These are phyloP conservation scores for Camellia lanceoleosa DNA, from an alignment of 148 eudicot genomes.

Conservation along the genomic window DNA sequence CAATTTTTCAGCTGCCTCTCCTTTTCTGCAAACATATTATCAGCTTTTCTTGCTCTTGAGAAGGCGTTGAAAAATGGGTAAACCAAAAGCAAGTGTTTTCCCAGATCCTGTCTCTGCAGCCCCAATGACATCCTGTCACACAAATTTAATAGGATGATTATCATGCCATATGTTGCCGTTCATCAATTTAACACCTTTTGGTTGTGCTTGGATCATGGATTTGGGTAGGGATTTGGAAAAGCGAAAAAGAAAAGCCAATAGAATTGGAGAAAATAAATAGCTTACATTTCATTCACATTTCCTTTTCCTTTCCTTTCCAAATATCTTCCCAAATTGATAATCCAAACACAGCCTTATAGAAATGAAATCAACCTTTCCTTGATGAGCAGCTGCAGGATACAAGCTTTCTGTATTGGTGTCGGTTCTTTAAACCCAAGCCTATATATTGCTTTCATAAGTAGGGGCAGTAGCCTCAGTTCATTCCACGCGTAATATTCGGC, in stretches of 20 bases:
- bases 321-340: no score
- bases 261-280: no score
- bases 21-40: slow-evolving; percentile 42
- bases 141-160: slow-evolving; percentile 10
- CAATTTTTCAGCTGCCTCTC: slow-evolving; percentile 50
- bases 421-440: slow-evolving; percentile 88
- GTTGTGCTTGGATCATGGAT: no score
- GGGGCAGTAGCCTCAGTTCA: slow-evolving; percentile 87
- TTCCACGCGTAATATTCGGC: slow-evolving; percentile 78
- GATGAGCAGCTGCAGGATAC: slow-evolving; percentile 98
- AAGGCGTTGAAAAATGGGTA: slow-evolving; percentile 91
- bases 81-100: slow-evolving; percentile 96
- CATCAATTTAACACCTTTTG: neutral
- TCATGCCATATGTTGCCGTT: slow-evolving; percentile 11
- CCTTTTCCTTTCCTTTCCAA: no score
- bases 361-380: slow-evolving; percentile 72
- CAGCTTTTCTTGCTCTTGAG: slow-evolving; percentile 82
- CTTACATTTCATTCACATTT: no score
- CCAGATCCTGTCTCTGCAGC: slow-evolving; percentile 99
- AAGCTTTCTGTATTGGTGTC: slow-evolving; percentile 90
- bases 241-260: no score
- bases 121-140: slow-evolving; percentile 84
- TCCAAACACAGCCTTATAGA: neutral
- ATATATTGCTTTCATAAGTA: slow-evolving; percentile 72
- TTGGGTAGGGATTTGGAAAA: no score